Base-by-base conservation (phyloP, 306 rosid genomes). In the Sindora glabra region DNA sequence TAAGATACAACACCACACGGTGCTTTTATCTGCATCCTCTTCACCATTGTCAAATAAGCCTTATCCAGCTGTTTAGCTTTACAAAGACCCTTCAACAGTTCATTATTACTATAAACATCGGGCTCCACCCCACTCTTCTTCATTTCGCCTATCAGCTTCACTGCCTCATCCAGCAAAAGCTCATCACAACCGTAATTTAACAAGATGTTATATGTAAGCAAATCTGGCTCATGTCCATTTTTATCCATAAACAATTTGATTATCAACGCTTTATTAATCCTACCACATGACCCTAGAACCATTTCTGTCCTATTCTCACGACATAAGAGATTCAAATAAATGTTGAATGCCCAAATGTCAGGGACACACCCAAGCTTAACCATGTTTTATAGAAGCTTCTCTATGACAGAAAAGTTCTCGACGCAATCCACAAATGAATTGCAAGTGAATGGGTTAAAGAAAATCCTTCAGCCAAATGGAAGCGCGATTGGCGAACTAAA, bases 261-360 rank as follows among this genome's bases (percentile, higher is more conserved):
- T 0, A 77, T 75, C 48, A 72, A 62, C 0, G 95, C 96, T 82
- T 86, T 92, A 48, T 86, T 84, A 49, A 81, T 72, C 78, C 68
- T 79, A 46, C 89, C 86, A n/a, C 25, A 30, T 76, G 19, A 47
- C 8, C 79, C 55, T 51, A 88, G 13, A 29, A 89, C 94, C 12
- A 60, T 57, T 6, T 80, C 80, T 46, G 80, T 23, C 37, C 59
- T 73, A 62, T 75, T 73, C 37, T 88, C 83, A 1, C 76, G 65
- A 42, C 87, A 86, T 39, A 92, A 56, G 42, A 78, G 73, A 69
- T 68, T 64, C 72, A 92, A 81, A 67, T 83, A 89, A 29, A 80
- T 82, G 74, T 92, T 92, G 56, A 86, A 80, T 29, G 99, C 88
- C 99, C 96, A 86, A 59, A 86, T 92, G 26, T 92, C 96, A 4